These are phyloP conservation scores for Hymenoscyphus fructigenus DNA, from an alignment of 2,329 filamentous ascomycete genomes.

Conservation along the genomic window DNA sequence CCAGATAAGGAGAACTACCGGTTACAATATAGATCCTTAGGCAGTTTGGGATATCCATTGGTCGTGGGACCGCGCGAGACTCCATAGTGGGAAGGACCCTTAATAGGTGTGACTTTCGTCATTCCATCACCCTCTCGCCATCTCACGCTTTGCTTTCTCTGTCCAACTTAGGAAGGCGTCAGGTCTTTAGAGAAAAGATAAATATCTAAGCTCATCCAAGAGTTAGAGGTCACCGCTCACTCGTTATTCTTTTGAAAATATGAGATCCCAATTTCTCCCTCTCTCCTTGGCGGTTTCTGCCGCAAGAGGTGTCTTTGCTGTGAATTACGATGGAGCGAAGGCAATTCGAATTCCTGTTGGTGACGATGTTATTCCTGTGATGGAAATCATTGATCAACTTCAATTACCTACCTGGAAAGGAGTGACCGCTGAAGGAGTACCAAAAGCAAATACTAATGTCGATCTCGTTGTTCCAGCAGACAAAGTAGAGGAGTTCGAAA, in stretches of 20 bases:
- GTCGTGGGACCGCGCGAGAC: neutral
- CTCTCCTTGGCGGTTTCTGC: conserved; percentile 3
- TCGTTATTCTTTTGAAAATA: neutral
- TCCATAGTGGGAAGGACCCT: conserved; percentile 12
- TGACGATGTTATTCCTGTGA: conserved; percentile 36
- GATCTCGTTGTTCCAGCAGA: conserved; percentile 45
- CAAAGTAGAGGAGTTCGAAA: conserved; percentile 41
- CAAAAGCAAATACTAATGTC: conserved; percentile 34
- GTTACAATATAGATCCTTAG: neutral
- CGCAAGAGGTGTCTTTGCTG: conserved; percentile 18
- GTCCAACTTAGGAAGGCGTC: neutral
- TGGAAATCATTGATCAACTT: conserved; percentile 38
- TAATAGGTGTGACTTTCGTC: neutral
- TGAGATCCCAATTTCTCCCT: conserved; percentile 11
- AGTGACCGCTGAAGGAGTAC: conserved; percentile 23
- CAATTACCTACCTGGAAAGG: conserved; percentile 41
- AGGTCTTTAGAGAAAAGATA: neutral
- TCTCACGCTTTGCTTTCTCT: neutral
- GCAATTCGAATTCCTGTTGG: conserved; percentile 41
- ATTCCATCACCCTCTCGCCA: neutral
- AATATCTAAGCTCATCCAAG: neutral
- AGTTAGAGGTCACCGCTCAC: neutral
- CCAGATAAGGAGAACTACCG: conserved; percentile 6
- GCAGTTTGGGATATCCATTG: conserved; percentile 1
- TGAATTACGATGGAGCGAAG: conserved; percentile 43